These are phyloP conservation scores for Russula brevipes DNA, from an alignment of 768 basidiomycete genomes.

Conservation along the genomic window DNA sequence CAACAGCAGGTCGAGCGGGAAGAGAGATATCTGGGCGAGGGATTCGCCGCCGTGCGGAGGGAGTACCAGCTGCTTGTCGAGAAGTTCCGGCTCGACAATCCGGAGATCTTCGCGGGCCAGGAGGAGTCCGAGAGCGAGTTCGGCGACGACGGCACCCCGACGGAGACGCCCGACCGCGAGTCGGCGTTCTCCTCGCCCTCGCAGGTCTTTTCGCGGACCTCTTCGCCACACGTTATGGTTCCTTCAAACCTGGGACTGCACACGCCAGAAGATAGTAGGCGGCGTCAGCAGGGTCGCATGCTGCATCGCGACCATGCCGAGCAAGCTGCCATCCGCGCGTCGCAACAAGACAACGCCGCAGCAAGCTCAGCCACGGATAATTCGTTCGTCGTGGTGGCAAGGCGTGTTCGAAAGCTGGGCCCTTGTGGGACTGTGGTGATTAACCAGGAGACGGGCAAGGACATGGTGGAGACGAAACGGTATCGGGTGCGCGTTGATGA, in stretches of 20 bases:
- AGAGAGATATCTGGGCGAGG: background rate
- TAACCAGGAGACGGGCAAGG: conserved; percentile 1
- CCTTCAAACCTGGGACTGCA: background rate
- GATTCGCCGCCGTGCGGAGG: background rate
- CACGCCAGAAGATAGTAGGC: background rate
- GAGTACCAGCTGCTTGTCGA: background rate
- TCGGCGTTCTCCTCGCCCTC: too few species aligned
- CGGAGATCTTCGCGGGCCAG: background rate
- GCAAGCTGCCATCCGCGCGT: too few species aligned
- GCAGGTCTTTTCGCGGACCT: background rate
- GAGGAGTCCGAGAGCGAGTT: background rate
- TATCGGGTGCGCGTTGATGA: conserved; percentile 6
- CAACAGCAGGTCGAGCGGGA: background rate
- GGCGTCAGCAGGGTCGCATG: background rate
- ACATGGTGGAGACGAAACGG: background rate
- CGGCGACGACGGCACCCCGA: too few species aligned
- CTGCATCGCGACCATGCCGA: too few species aligned
- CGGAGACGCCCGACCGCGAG: too few species aligned
- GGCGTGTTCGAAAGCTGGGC: background rate
- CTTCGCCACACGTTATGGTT: background rate
- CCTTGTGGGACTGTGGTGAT: conserved; percentile 12
- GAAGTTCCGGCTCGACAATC: background rate
- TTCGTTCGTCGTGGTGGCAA: background rate
- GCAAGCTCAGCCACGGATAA: background rate
- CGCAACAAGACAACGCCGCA: background rate